Evolutionary conservation across 345 rosid species (phyloP), one percentile per base, ranked within the genome.

Genomic region (Angophora floribunda): DNA sequence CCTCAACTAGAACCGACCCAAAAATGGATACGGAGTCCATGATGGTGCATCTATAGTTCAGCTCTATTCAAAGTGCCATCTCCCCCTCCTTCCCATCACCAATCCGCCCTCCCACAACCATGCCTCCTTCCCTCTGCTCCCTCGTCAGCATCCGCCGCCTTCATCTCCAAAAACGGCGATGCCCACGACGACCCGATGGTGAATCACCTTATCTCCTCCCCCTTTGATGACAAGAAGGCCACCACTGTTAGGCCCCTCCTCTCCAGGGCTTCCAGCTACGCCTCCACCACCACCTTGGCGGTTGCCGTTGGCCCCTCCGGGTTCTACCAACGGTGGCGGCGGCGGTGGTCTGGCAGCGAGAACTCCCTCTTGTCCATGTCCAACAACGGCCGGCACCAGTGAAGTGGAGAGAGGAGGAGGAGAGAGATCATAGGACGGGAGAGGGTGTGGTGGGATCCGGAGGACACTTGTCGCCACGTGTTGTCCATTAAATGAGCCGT

Each of bases 311-410:
- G 51, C 47, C 59, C 86, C 92, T 47, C 87, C 26, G 86, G 86
- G 32, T 86, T 88, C 91, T 86, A 90, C 85, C 94, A n/a, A n/a
- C n/a, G 95, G 86, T 94, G 95, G 82, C 92, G 95, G 78, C 92
- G 97, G 82, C 91, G 95, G 41, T 90, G 97, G 85, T 89, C 90
- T 86, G 86, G 93, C 87, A 92, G 95, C 90, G 97, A 92, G 7
- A 92, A 90, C 90, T 94, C 95, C 26, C 92, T 95, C 49, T 84
- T 89, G 89, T 92, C 94, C 51, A 88, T 93, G 85, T 90, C 91
- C 24, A 90, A 92, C 80, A 87, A 79, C 65, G 89, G 87, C 36
- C 57, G 87, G 65, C 94, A 88, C 78, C 78, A 65, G 89, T 92
- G 53, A 17, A n/a, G n/a, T n/a, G n/a, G n/a, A n/a, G n/a, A n/a